Conservation (phyloP, 148 eudicot species). For the Vaccinium vitisidaea region DNA sequence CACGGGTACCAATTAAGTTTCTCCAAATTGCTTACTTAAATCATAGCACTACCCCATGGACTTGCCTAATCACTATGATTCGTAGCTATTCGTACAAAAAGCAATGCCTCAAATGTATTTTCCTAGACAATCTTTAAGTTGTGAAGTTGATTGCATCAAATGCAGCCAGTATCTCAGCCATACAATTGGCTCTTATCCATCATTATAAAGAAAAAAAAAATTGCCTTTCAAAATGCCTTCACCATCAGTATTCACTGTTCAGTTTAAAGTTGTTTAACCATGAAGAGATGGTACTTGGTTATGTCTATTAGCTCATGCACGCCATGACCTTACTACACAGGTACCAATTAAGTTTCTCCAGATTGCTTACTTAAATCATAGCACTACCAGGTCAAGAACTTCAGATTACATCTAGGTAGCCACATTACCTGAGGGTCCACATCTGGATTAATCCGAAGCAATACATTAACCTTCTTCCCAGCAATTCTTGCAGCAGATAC, state of each 20-base stretch:
- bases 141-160: too few relatives aligned
- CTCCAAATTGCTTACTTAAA: neutral
- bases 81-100: too few relatives aligned
- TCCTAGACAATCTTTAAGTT: too few relatives aligned
- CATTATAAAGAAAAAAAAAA: neutral
- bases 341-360: neutral
- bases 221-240: neutral
- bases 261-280: neutral
- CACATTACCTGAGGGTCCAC: constrained; percentile 89
- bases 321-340: neutral
- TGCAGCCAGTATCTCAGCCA: too few relatives aligned
- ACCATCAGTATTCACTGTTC: neutral
- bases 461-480: constrained; percentile 82
- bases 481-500: constrained; percentile 87
- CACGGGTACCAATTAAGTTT: neutral
- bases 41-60: neutral
- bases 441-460: constrained; percentile 95
- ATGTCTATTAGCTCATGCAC: neutral
- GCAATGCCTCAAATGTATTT: too few relatives aligned
- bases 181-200: neutral
- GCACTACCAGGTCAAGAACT: neutral
- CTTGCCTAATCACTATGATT: too few relatives aligned
- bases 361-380: neutral
- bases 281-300: neutral
- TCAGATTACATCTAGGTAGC: neutral